These are phyloP conservation scores for Cylindrotheca closterium DNA, from an alignment of 108 stramenopile genomes.

Conservation along the genomic window DNA sequence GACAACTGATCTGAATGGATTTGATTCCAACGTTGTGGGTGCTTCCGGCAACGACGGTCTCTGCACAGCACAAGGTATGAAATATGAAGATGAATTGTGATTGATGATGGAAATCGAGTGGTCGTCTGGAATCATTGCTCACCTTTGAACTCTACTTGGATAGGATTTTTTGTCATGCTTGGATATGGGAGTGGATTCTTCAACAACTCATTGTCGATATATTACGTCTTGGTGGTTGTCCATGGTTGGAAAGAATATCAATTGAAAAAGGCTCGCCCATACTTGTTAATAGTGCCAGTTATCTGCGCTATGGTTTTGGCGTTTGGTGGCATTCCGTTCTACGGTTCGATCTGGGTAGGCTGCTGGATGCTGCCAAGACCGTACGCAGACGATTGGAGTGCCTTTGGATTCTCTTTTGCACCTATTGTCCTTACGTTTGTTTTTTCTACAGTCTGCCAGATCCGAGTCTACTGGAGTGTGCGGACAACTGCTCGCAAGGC, in stretches of 20 bases:
- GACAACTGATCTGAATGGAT: background rate
- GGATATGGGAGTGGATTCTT: background rate
- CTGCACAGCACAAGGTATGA: background rate
- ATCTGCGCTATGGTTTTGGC: background rate
- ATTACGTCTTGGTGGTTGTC: background rate
- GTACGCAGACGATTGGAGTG: background rate
- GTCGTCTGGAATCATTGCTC: too few species aligned
- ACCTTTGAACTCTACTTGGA: too few species aligned
- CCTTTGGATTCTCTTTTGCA: background rate
- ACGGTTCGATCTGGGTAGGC: background rate
- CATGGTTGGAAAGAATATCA: background rate
- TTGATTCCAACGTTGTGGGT: background rate
- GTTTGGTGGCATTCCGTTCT: background rate
- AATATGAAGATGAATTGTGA: too few species aligned
- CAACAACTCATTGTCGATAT: background rate
- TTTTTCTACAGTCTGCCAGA: background rate
- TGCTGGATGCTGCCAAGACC: background rate
- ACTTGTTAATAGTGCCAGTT: background rate
- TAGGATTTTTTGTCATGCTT: background rate
- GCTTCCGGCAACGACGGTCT: background rate
- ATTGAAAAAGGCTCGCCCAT: background rate
- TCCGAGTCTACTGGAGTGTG: background rate
- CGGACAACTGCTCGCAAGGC: background rate
- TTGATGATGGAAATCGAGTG: too few species aligned
- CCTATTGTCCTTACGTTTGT: background rate